Conservation (phyloP, 306 rosid genomes). For the Gynostemma pentaphyllum region DNA sequence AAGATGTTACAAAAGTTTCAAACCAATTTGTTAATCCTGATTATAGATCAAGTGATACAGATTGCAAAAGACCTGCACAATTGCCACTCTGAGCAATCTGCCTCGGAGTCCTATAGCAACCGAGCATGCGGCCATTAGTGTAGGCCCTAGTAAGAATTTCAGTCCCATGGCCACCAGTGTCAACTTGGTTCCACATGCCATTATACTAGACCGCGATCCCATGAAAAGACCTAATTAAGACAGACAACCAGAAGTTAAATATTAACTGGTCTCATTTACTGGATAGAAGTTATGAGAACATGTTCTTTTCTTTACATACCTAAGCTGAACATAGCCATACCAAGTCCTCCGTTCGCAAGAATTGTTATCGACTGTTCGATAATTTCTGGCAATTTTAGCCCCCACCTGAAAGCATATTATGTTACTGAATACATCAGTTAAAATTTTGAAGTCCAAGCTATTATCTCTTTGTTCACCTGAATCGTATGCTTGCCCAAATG, state of each 20-base stretch:
- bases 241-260: not conserved
- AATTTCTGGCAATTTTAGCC: constrained; percentile 60
- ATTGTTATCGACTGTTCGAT: constrained; percentile 46
- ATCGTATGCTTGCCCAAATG: constrained; percentile 71
- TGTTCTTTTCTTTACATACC: constrained; percentile 31
- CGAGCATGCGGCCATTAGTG: constrained; percentile 68
- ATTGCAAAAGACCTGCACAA: constrained; percentile 48
- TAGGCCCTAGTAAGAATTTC: constrained; percentile 73
- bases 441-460: not conserved
- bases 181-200: constrained; percentile 61
- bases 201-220: constrained; percentile 61
- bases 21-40: not conserved
- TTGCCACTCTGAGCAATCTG: constrained; percentile 49
- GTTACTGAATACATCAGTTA: not conserved
- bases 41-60: not conserved
- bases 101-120: constrained; percentile 49
- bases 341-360: constrained; percentile 74
- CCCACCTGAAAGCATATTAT: constrained; percentile 52
- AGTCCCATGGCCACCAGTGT: constrained; percentile 54
- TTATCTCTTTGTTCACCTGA: constrained; percentile 33
- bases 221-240: constrained; percentile 45
- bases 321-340: constrained; percentile 98
- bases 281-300: not conserved
- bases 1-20: not conserved
- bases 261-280: not conserved